phyloP scores from a whole-genome alignment of 2,329 filamentous ascomycete species.

The Seiridium unicorne region DNA sequence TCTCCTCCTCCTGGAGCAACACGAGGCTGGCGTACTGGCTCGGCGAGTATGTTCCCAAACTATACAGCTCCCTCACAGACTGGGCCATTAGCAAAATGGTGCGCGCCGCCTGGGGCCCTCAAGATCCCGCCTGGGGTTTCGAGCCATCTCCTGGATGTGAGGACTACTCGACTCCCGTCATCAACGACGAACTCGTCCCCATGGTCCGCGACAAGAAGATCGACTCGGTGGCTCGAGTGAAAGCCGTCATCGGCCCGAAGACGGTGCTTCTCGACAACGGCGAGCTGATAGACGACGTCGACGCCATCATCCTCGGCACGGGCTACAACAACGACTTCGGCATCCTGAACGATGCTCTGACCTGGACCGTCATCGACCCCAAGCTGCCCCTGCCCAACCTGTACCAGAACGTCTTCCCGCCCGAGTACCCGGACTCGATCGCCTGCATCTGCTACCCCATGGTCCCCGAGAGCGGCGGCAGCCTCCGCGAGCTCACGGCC shows the following conservation, averaged over 20 bases:
- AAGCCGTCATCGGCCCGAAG: neutral
- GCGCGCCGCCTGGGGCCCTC: neutral
- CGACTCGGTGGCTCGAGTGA: neutral
- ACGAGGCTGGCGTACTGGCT: neutral
- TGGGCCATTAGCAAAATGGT: constrained; percentile 1
- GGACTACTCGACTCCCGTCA: neutral
- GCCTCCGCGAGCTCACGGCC: neutral
- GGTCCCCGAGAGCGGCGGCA: constrained; percentile 3
- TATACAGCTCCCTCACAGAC: neutral
- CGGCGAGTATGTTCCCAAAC: neutral
- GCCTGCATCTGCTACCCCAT: constrained; percentile 4
- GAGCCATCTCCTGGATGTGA: constrained; percentile 3
- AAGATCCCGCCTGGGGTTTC: constrained; percentile 1
- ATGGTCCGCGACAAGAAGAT: neutral
- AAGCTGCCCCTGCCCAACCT: constrained; percentile 2
- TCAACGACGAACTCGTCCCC: neutral
- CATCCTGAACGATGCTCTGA: neutral
- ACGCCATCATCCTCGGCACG: constrained; percentile 4
- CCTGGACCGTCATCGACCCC: constrained; percentile 4
- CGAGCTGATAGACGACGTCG: neutral
- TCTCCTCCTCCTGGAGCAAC: neutral
- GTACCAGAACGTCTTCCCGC: constrained; percentile 3
- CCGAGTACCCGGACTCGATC: constrained; percentile 1
- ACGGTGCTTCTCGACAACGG: neutral
- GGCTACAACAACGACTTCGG: constrained; percentile 4